phyloP scores from a whole-genome alignment of 1,284 basidiomycete species.

The Trametes hirsuta region DNA sequence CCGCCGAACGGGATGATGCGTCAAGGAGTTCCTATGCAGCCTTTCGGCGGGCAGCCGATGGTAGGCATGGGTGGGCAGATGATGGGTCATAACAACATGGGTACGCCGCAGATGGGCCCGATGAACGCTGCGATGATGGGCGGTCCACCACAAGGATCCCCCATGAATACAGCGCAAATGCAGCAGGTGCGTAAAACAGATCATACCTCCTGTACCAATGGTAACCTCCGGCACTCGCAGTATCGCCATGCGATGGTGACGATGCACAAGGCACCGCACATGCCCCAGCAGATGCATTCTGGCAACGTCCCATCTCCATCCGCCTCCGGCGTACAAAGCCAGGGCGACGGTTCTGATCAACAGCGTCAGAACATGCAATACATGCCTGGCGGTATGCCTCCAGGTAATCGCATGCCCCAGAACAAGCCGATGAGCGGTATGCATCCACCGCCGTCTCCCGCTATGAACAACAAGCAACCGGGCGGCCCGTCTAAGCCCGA shows the following conservation, averaged over 20 bases:
- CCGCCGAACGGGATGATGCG: constrained; percentile 30
- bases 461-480: constrained; percentile 36
- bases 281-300: constrained; percentile 26
- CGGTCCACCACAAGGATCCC: constrained; percentile 18
- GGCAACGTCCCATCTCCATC: constrained; percentile 29
- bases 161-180: constrained; percentile 41
- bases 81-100: constrained; percentile 24
- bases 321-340: constrained; percentile 11
- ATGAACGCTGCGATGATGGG: constrained; percentile 35
- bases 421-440: constrained; percentile 47
- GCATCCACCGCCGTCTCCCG: constrained; percentile 52
- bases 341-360: constrained; percentile 9
- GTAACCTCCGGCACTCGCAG: constrained; percentile 27
- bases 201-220: neutral
- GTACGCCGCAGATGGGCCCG: constrained; percentile 25
- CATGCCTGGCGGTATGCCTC: constrained; percentile 15
- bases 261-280: constrained; percentile 36
- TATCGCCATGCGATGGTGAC: constrained; percentile 43
- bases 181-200: constrained; percentile 31
- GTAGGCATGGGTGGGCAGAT: constrained; percentile 26
- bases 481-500: constrained; percentile 33
- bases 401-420: constrained; percentile 33
- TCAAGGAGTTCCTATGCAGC: constrained; percentile 17
- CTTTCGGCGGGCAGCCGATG: constrained; percentile 34
- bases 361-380: constrained; percentile 12